phyloP scores from a whole-genome alignment of 2,329 filamentous ascomycete genomes.

The Colletotrichum cereale region DNA sequence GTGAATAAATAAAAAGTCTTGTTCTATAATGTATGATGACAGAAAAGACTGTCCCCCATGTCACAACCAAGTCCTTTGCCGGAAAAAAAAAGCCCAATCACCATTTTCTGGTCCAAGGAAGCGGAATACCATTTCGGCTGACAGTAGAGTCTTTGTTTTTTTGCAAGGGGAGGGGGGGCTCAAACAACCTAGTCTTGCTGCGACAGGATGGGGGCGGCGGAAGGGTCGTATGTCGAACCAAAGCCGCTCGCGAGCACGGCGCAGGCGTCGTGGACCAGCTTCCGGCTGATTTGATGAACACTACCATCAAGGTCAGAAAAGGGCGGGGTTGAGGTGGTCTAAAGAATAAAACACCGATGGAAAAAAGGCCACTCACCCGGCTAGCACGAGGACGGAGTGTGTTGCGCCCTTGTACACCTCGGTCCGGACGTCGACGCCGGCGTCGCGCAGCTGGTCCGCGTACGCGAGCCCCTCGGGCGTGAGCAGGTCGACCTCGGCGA shows the following conservation, averaged over 20 bases:
- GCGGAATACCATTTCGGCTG: not conserved
- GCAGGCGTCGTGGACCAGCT: conserved; percentile 28
- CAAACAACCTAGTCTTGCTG: not conserved
- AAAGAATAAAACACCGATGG: too few relatives aligned
- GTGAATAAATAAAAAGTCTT: not conserved
- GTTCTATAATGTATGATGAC: not conserved
- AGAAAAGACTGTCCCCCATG: too few relatives aligned
- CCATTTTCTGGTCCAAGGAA: not conserved
- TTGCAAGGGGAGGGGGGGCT: too few relatives aligned
- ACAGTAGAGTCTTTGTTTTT: too few relatives aligned
- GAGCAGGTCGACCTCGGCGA: conserved; percentile 50
- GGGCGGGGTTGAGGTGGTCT: too few relatives aligned
- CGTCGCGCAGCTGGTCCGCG: conserved; percentile 44
- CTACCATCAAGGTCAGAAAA: not conserved
- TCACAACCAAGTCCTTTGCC: too few relatives aligned
- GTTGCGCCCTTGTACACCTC: conserved; percentile 29
- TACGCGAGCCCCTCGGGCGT: conserved; percentile 49
- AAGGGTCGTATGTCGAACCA: conserved; percentile 11
- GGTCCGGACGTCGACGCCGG: conserved; percentile 12
- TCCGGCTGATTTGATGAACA: conserved; percentile 19
- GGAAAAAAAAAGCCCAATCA: not conserved
- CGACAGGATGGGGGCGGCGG: not conserved
- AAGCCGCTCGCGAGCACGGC: conserved; percentile 14
- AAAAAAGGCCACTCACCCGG: conserved; percentile 23
- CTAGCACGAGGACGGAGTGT: conserved; percentile 28